Evolutionary conservation across 2,329 filamentous ascomycete genomes (phyloP), one percentile per base, ranked within the genome.

Genomic region (Pseudopithomyces maydicus): DNA sequence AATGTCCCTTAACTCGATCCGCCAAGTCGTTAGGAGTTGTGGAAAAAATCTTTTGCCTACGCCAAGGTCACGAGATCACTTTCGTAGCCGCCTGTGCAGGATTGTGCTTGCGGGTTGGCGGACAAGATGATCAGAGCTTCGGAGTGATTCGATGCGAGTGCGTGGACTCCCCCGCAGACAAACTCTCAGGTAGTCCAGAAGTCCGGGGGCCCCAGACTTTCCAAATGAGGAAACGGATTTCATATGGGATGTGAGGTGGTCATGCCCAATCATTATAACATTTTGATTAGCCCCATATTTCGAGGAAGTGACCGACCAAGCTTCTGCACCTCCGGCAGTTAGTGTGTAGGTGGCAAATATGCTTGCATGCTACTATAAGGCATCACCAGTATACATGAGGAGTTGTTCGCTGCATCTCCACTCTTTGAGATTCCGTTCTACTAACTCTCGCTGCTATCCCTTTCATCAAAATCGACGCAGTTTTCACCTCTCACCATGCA

Each of bases 261-360:
- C 36, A 56, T 65, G 56, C 59, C 70, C 68, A 71, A 70, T 70
- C 57, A 58, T 62, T 56, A 64, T 56, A 63, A 56, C 52, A 39
- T 35, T 62, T 72, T 72, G 46, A 73, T 73, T 71, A 67, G 68
- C 56, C 55, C 59, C 62, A 68, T 66, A 68, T 66, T 56, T 56
- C 58, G 58, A 61, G 52, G 49, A 56, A 64, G 57, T 58, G 53
- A 59, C 54, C 62, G 58, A 69, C 62, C 62, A 67, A 56, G 52
- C 46, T 61, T 61, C 59, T 64, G 59, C 51, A 59, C 61, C 58
- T 41, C 64, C 69, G 69, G 68, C 65, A 71, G 61, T 68, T 71
- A 47, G 36, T 54, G 58, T 63, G 55, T 58, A 56, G 56, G 59
- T 62, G 60, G 57, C 56, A 39, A 58, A 54, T 33, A 47, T 45